Evolutionary conservation across 2,329 filamentous ascomycete species (phyloP).

Genomic region (Zarea fungicola): DNA sequence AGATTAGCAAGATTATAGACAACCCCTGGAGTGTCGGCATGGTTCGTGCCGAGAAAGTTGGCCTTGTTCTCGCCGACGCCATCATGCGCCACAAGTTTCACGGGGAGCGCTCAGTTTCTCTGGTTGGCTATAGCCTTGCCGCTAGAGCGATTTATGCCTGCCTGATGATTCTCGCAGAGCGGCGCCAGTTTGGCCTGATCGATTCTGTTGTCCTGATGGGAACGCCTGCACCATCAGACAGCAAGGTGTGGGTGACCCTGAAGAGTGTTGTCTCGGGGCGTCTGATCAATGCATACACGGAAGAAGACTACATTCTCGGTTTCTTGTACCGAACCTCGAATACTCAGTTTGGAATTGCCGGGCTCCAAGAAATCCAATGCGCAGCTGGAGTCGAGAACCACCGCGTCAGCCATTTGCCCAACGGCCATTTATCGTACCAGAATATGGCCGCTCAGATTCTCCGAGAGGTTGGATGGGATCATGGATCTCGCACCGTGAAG

Average conservation of each 20-base stretch:
- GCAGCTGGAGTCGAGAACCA: conserved; percentile 64
- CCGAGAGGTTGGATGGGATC: conserved; percentile 62
- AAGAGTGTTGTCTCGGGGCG: conserved; percentile 75
- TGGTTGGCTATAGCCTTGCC: conserved; percentile 79
- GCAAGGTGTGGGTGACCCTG: conserved; percentile 69
- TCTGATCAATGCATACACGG: conserved; percentile 85
- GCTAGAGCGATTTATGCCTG: conserved; percentile 82
- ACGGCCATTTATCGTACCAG: conserved; percentile 66
- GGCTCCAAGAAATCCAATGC: conserved; percentile 67
- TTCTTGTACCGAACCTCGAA: conserved; percentile 83
- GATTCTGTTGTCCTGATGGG: conserved; percentile 86
- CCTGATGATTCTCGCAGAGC: conserved; percentile 71
- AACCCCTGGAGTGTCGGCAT: conserved; percentile 77
- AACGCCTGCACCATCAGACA: conserved; percentile 68
- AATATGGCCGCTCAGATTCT: conserved; percentile 63
- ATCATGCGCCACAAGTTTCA: conserved; percentile 72
- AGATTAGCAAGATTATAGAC: conserved; percentile 69
- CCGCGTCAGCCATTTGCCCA: conserved; percentile 59
- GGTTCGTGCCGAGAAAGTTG: conserved; percentile 69
- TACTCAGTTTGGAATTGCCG: conserved; percentile 77
- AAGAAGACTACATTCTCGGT: conserved; percentile 80
- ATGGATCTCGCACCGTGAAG: conserved; percentile 41
- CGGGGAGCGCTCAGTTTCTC: conserved; percentile 72
- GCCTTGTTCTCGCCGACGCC: conserved; percentile 68
- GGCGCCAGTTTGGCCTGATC: conserved; percentile 77